Evolutionary conservation across 305 asterid species (phyloP), one percentile per base, ranked within the genome.

Genomic region (Fraxinus xanthoxyloides): DNA sequence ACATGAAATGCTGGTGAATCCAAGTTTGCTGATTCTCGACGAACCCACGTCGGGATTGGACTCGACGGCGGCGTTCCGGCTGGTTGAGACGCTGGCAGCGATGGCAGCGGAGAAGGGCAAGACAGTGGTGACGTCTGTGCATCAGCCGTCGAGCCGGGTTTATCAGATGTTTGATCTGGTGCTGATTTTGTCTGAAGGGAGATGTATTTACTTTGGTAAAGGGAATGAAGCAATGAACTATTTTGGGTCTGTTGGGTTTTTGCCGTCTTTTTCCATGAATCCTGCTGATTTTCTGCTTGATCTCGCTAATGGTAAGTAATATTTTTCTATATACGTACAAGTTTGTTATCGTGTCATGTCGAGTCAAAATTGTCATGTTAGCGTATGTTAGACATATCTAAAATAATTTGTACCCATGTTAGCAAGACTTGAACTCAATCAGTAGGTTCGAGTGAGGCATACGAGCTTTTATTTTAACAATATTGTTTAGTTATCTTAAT

Each of bases 41-140:
- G 99, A 95, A 79, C 98, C 99, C 24, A 95, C 97, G 3, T 95
- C 99, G 28, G 99, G 98, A 13, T 73, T 93, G 82, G 99, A 93
- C 76, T 89, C 99, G 0, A 95, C 99, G 46, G 96, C 97, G 56
- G 98, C 98, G 2, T 76, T 76, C 30, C 5, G 72, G 48, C 31
- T 76, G 30, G 69, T 76, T 13, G 46, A 31, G 30, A 76, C 80
- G 1, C 70, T 76, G 70, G 80, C 38, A 21, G 70, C 28, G 10
- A 9, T 76, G 80, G 80, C 72, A 24, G 80, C 70, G 38, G 75
- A 30, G 70, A 76, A 76, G 28, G 72, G 69, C 26, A 76, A 89
- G 63, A 87, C 92, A 0, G 75, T 89, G 30, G 88, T 89, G 56
- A 89, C 86, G 4, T 87, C 92, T 31, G 88, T 87, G 12, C 92